Evolutionary conservation across 495 filamentous ascomycete genomes (phyloP), one percentile per base, ranked within the genome.

Genomic region (Cenococcum geophilum): DNA sequence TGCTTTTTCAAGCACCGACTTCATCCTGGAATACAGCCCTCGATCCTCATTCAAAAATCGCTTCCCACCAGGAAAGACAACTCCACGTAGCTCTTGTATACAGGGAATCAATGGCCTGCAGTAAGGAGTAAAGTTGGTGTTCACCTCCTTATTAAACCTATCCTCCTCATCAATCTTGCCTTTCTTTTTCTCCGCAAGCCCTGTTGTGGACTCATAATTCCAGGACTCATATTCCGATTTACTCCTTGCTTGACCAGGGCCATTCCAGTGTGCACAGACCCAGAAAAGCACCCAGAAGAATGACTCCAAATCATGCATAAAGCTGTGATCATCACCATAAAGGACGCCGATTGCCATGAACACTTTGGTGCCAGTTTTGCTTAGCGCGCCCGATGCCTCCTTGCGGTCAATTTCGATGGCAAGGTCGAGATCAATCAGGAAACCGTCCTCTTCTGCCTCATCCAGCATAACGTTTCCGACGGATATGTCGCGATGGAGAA

Each of bases 401-500:
- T 68, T 56, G 56, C 61, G 34, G 12, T 66, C 55, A n/a, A 62
- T 63, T 52, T 57, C 61, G 36, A 74, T 70, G n/a, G 64, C 64
- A 49, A 76, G 70, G 54, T 77, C 66, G 45, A 70, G 62, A 64
- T 76, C 71, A 67, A 77, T 73, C n/a, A 74, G 53, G 40, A 73
- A 72, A 49, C 45, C 20, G 45, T 49, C 20, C 9, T 49, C 45
- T 20, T 49, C 45, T 16, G 9, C 18, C 45, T 49, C 20, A 6
- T 49, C 6, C 9, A 49, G 45, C 20, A 49, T 49, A 20, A 49
- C 20, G 45, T 49, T 22, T 20, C 45, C 45, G 45, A 49, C 45
- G 5, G 45, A 49, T 49, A 49, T 49, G 20, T 49, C 45, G 18
- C 45, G 45, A 20, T 49, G 45, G 45, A 49, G 45, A 18, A 49